Base-by-base conservation (phyloP, 306 rosid species). In the Medicago lupulina region DNA sequence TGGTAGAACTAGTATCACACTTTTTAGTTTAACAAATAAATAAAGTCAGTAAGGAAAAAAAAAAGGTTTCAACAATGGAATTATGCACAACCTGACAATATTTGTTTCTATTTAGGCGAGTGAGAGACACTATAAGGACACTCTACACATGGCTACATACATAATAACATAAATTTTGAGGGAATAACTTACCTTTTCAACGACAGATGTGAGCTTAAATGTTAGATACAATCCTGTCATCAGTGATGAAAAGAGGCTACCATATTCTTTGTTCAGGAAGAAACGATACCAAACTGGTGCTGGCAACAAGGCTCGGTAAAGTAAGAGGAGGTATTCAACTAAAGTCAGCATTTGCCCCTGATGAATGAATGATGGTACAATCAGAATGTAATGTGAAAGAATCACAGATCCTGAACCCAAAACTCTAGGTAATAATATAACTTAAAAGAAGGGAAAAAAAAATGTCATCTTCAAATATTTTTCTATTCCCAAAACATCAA, bases 231-330 rank as follows among this genome's bases (percentile, higher is more conserved):
- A 83, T 71, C 97, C 97, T 2, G 99, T 95, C 91, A 93, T 90
- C 59, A 95, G 74, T 46, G 99, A 95, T 1, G 98, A 95, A 83
- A 95, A 95, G 76, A 95, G 88, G 77, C 97, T 95, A 65, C 98
- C 98, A 28, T 95, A 92, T 87, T 95, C 99, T 79, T 95, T 95
- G 91, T 95, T 95, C 83, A 95, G 86, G 83, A 95, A 95, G 90
- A 95, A 95, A n/a, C 97, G 97, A 75, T 95, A 95, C 99, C 99
- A 95, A 60, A 95, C 96, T 13, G 99, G 96, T 9, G 99, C 87
- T 51, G 99, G 99, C 89, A 95, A 71, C 79, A 95, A 85, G 73
- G 99, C 97, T 70, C 97, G 97, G 87, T 95, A 95, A 73, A 95
- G 85, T 73, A 95, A 85, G 62, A 95, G 89, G 50, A 92, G 76